Base-by-base conservation (phyloP, 176 grass and related monocot genomes). In the Puya raimondii region DNA sequence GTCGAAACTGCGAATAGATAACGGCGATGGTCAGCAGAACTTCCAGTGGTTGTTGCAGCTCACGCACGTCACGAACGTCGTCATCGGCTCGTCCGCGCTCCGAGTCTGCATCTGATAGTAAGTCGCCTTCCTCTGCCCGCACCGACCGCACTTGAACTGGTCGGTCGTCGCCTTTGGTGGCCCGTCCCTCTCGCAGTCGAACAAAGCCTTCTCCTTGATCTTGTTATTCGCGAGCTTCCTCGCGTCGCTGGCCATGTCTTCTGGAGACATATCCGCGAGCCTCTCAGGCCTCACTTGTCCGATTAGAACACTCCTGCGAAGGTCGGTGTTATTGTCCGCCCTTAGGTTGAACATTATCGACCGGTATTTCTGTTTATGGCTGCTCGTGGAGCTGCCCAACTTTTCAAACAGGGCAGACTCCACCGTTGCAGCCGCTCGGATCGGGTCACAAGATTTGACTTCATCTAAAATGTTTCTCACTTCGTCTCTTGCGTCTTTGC, bases 1-100 rank as follows among this genome's bases (percentile, higher is more conserved):
- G 33, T 42, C 33, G 33, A 5, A 42, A 42, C 33, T 42, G 33
- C 33, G 33, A 7, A 42, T 42, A 7, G 0, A 7, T 42, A 5
- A 7, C 33, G 33, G 6, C 5, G 33, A 5, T 42, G 33, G 4
- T 90, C 67, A 96, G 58, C 91, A 96, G 73, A 96, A 96, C 69
- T 96, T 96, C 91, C 91, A 90, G 63, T 81, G 91, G 74, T 96
- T 96, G 74, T 96, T 90, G 81, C 91, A 96, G 69, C 91, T 96
- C 27, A 90, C 91, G 3, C 91, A 96, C 10, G 91, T 96, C 23
- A 96, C 91, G 5, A 96, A 96, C 15, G 91, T 96, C 17, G 91
- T 96, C 91, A 90, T 96, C 0, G 91, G 87, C 65, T 96, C 91
- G 70, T 96, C 91, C 0, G 91, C 91, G 76, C 91, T 96, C 68